Base-by-base conservation (phyloP, 78 protist genomes). In the Dictyostelium intermedium region DNA sequence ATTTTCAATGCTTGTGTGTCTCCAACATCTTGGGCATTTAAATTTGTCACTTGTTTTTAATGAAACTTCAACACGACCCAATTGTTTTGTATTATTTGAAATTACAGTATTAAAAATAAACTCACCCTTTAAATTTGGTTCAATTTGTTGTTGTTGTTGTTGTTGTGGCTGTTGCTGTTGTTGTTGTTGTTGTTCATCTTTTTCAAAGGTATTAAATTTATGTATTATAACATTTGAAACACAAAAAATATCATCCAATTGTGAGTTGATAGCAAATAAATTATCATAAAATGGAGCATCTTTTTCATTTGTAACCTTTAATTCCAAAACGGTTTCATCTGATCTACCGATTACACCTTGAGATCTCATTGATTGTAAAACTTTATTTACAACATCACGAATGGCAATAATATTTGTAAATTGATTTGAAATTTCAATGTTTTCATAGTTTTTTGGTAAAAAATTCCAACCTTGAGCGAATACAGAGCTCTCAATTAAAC, bases 21-120 rank as follows among this genome's bases (percentile, higher is more conserved):
- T 78, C 94, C 94, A 89, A 70, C 94, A 89, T 56, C 94, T 80
- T 80, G 87, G 87, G 34, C 94, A 89, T 80, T 89, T 89, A 43
- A 69, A 81, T 41, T 80, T 43, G 14, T 60, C 81, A 35, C 76
- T 45, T 11, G 7, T 78, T 34, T 80, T 66, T 41, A 25, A 18
- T n/a, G 5, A 39, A 8, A 86, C 43, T 27, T 53, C 39, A 35
- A 82, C 53, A 27, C 30, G 63, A 82, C 86, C 86, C 2, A 60
- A 10, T 45, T 80, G 56, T 80, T 27, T n/a, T 4, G 10, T 32
- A 82, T 56, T 20, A 18, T 34, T 30, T 79, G 37, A 25, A 41
- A 78, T 78, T 20, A 41, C 11, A 34, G 37, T 37, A 4, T 34
- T 78, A 9, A 11, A 78, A 25, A 34, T 78, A n/a, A 43, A 78